Evolutionary conservation across 2,329 filamentous ascomycete genomes (phyloP).

Genomic region (Penicillium sp.): DNA sequence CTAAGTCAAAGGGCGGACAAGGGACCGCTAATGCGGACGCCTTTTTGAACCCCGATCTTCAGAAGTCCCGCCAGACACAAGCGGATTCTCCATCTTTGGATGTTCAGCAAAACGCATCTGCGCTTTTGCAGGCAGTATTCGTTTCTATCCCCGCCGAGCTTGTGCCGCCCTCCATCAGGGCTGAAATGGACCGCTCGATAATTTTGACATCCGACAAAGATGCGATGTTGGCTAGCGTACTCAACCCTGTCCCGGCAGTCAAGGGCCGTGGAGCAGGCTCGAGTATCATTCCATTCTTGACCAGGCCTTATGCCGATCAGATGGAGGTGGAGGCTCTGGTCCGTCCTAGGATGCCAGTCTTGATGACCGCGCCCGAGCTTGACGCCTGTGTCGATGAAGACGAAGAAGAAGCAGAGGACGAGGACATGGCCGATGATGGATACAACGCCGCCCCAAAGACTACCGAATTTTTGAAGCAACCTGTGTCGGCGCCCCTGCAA

Average conservation of each 20-base stretch:
- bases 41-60: slow-evolving; percentile 57
- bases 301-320: slow-evolving; percentile 61
- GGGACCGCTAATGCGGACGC: slow-evolving; percentile 63
- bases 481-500: slow-evolving; percentile 12
- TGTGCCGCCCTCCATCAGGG: slow-evolving; percentile 68
- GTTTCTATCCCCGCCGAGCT: slow-evolving; percentile 63
- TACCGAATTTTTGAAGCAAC: slow-evolving; percentile 27
- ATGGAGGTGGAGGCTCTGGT: slow-evolving; percentile 69
- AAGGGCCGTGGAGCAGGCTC: slow-evolving; percentile 62
- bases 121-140: slow-evolving; percentile 63
- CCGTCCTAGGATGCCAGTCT: slow-evolving; percentile 51
- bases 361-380: slow-evolving; percentile 32
- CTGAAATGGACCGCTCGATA: slow-evolving; percentile 76
- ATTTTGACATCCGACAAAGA: slow-evolving; percentile 67
- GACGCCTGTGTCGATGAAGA: slow-evolving; percentile 27
- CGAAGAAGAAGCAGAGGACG: slow-evolving; percentile 36
- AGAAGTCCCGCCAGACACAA: slow-evolving; percentile 24
- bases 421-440: slow-evolving; percentile 13
- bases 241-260: slow-evolving; percentile 69
- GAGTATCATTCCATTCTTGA: slow-evolving; percentile 77
- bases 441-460: slow-evolving; percentile 16
- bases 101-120: slow-evolving; percentile 57
- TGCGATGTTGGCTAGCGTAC: slow-evolving; percentile 75
- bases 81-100: slow-evolving; percentile 28
- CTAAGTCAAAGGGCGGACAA: slow-evolving; percentile 37